Conservation (phyloP, 2,329 filamentous ascomycete genomes). For the Penicillium sp. region DNA sequence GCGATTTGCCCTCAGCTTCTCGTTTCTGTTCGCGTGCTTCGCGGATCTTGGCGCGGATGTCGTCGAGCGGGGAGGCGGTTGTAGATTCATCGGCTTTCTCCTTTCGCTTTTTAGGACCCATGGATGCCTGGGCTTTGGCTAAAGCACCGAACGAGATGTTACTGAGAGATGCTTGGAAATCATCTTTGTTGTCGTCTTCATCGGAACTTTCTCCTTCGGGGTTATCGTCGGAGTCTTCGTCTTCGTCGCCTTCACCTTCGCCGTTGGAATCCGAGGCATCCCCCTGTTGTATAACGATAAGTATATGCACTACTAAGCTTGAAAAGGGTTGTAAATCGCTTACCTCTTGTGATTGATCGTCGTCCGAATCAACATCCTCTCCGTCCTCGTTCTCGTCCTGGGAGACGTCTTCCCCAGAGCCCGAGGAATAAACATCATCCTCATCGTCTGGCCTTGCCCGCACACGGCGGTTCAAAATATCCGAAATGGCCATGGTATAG, state of each 20-base stretch:
- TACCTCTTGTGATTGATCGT: slow-evolving; percentile 22
- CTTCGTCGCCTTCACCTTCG: slow-evolving; percentile 14
- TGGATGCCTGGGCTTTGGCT: slow-evolving; percentile 76
- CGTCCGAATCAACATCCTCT: slow-evolving; percentile 15
- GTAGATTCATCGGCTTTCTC: slow-evolving; percentile 15
- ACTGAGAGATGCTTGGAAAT: slow-evolving; percentile 47
- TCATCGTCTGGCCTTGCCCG: slow-evolving; percentile 43
- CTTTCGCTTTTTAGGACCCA: slow-evolving; percentile 48
- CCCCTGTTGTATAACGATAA: neutral
- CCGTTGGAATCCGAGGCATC: slow-evolving; percentile 6
- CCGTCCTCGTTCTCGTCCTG: slow-evolving; percentile 12
- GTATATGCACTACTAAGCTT: neutral
- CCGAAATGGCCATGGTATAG: slow-evolving; percentile 34
- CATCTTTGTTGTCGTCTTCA: slow-evolving; percentile 35
- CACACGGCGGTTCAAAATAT: slow-evolving; percentile 44
- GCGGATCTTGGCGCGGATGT: slow-evolving; percentile 41
- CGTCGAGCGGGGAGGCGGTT: slow-evolving; percentile 35
- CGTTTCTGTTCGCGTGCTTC: slow-evolving; percentile 46
- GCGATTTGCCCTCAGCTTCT: slow-evolving; percentile 24
- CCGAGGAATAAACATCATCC: slow-evolving; percentile 40
- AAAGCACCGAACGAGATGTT: slow-evolving; percentile 86
- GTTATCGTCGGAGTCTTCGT: slow-evolving; percentile 34
- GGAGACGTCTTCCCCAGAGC: slow-evolving; percentile 22
- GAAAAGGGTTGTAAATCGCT: neutral
- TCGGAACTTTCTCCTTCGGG: slow-evolving; percentile 40